These are phyloP conservation scores for Trichoderma harzianum DNA, from an alignment of 2,329 filamentous ascomycete species.

Conservation along the genomic window DNA sequence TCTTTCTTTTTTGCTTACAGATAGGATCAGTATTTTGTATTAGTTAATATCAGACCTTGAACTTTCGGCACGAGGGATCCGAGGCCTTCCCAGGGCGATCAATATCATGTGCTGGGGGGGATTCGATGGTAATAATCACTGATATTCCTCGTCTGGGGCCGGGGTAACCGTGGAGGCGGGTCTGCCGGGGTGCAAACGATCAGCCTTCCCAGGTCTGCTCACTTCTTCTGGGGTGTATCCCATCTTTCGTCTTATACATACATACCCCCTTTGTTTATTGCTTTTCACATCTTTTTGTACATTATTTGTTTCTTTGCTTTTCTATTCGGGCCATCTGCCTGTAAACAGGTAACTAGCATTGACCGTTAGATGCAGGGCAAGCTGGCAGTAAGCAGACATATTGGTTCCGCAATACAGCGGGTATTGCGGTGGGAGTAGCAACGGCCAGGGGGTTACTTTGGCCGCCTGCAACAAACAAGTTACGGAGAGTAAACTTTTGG, in stretches of 20 bases:
- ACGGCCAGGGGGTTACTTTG: not conserved
- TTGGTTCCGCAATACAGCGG: not conserved
- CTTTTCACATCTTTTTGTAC: not conserved
- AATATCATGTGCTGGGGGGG: not conserved
- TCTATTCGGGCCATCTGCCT: not conserved
- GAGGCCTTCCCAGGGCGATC: not conserved
- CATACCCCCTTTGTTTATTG: not conserved
- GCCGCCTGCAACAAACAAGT: not conserved
- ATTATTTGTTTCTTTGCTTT: not conserved
- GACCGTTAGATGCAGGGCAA: not conserved
- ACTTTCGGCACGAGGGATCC: not conserved
- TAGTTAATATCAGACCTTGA: not conserved
- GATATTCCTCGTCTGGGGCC: not conserved
- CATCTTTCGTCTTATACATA: not conserved
- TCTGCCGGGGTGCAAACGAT: not conserved
- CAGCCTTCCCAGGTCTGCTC: not conserved
- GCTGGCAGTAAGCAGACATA: not conserved
- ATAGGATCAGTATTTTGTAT: not conserved
- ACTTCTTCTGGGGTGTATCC: not conserved
- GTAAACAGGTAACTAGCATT: not conserved
- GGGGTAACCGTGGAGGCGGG: not conserved
- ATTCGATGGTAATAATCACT: not conserved
- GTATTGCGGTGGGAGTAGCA: not conserved
- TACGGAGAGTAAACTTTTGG: not conserved
- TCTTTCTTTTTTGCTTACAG: not conserved